Evolutionary conservation across 2,329 filamentous ascomycete species (phyloP).

Genomic region (Cordyceps fumosorosea): DNA sequence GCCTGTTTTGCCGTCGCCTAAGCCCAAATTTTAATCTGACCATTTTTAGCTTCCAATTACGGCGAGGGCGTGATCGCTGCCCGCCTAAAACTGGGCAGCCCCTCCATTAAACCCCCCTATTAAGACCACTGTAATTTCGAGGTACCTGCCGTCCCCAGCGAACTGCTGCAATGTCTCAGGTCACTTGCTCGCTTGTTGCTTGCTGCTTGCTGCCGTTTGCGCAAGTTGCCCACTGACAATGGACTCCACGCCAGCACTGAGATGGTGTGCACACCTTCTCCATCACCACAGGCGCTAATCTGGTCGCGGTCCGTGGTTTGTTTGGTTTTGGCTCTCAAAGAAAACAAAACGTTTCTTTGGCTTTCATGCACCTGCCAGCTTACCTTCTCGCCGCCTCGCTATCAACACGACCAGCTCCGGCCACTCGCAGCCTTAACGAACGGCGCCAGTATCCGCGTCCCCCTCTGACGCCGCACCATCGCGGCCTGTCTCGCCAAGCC

Average conservation of each 20-base stretch:
- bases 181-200: background rate
- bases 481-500: conserved; percentile 1
- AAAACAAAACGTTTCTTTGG: background rate
- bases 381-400: conserved; percentile 6
- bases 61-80: no score
- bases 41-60: no score
- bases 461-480: background rate
- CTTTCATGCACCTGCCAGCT: conserved; percentile 10
- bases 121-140: background rate
- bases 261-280: conserved; percentile 6
- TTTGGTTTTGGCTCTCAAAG: background rate
- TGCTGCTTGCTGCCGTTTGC: background rate
- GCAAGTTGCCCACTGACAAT: background rate
- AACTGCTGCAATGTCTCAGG: background rate
- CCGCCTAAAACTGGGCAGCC: conserved; percentile 2
- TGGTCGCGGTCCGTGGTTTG: conserved; percentile 1
- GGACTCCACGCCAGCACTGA: background rate
- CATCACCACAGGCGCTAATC: background rate
- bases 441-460: background rate
- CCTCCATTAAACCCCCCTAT: conserved; percentile 1
- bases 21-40: background rate
- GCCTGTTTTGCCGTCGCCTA: background rate
- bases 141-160: background rate
- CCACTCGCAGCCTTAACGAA: conserved; percentile 2
- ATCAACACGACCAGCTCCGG: background rate